Base-by-base conservation (phyloP, 352 stramenopile genomes). In the Aphanomyces euteiches region DNA sequence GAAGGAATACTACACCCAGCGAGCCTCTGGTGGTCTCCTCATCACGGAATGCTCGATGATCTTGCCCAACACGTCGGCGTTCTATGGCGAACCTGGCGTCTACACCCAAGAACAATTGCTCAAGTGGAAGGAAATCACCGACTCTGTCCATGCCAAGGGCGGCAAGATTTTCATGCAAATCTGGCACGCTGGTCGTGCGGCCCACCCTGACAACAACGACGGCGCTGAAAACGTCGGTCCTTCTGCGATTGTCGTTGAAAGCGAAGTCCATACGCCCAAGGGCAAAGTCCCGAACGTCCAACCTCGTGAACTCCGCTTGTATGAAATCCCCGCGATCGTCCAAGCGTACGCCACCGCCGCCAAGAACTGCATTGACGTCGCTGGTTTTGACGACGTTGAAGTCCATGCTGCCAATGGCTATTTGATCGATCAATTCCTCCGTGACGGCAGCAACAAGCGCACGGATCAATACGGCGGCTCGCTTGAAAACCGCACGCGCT, bases 401-500 rank as follows among this genome's bases (percentile, higher is more conserved):
- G 72, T 97, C 37, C 93, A 98, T 74, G 72, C 28, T 7, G 92
- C 87, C 7, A 96, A 98, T 63, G 93, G 92, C 1, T 98, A 98
- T 59, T 72, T 98, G 47, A 75, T 98, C 47, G 90, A 98, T 74
- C 82, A 97, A 73, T 97, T 97, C 73, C 72, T 98, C 12, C 80
- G 93, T 67, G 78, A 73, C 15, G 66, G 38, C 19, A 81, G 83
- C 66, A 98, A 98, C 80, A 75, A 86, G 34, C 85, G 89, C 59
- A 91, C 81, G 3, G 77, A 96, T 78, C 73, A 82, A 56, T 98
- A 96, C 72, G 90, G 88, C 39, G 90, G 90, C 48, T 90, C 75
- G 43, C 73, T 90, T 39, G 87, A 96, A 72, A 96, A 96, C 72
- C 87, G 92, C 56, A 76, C 79, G 47, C 79, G 84, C 4, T 85